These are phyloP conservation scores for Incumbomyces delicatus DNA, from an alignment of 2,329 filamentous ascomycete genomes.

Conservation along the genomic window DNA sequence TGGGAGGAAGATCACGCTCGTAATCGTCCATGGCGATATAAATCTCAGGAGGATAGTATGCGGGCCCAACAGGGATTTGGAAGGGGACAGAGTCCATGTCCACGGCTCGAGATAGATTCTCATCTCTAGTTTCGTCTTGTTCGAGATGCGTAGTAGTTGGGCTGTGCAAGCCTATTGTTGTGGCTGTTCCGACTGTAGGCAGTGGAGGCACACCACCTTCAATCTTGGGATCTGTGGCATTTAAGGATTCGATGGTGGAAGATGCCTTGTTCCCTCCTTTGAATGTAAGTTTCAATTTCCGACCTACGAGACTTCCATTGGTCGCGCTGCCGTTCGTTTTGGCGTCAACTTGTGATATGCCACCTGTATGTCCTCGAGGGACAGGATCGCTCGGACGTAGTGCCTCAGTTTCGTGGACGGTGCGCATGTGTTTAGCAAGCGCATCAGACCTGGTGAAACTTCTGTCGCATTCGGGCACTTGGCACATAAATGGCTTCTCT, in stretches of 20 bases:
- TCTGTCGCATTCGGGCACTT: conserved; percentile 90
- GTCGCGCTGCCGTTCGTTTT: background rate
- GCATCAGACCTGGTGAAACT: conserved; percentile 95
- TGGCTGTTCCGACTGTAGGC: conserved; percentile 18
- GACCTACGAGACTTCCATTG: conserved; percentile 9
- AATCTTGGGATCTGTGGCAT: conserved; percentile 12
- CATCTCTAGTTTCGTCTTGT: conserved; percentile 21
- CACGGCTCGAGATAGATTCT: conserved; percentile 18
- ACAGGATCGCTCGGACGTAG: conserved; percentile 55
- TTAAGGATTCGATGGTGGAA: conserved; percentile 1
- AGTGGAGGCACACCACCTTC: conserved; percentile 18
- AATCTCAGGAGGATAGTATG: conserved; percentile 28
- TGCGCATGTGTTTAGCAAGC: conserved; percentile 95
- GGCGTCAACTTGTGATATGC: conserved; percentile 17
- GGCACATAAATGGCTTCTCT: conserved; percentile 97
- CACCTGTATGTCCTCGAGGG: conserved; percentile 29
- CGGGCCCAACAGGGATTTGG: conserved; percentile 21
- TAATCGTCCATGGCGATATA: conserved; percentile 33
- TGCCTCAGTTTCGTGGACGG: conserved; percentile 93
- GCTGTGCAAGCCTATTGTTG: conserved; percentile 8
- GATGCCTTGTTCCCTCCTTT: conserved; percentile 14
- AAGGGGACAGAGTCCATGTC: conserved; percentile 29
- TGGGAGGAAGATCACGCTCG: conserved; percentile 33
- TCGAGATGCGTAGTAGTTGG: conserved; percentile 21
- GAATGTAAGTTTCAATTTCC: conserved; percentile 20